Conservation (phyloP, 108 stramenopile species). For the Schizochytrium sp. region DNA sequence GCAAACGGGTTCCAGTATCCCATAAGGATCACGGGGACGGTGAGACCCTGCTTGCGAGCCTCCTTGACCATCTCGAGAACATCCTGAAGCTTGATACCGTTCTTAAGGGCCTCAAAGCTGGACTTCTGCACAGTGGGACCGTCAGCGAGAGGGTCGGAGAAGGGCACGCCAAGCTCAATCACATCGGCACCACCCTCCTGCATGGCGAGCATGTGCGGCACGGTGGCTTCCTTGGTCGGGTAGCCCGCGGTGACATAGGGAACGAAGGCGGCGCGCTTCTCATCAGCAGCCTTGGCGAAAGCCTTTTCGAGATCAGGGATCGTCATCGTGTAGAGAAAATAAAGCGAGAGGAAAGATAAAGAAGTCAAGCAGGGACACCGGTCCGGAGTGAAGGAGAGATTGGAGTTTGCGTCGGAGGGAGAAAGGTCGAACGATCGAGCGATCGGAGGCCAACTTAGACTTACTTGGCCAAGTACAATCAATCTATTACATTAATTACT, state of each 20-base stretch:
- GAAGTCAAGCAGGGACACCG: not conserved
- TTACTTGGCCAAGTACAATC: too few species aligned
- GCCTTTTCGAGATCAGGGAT: constrained; percentile 55
- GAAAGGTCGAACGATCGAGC: too few species aligned
- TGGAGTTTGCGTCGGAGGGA: too few species aligned
- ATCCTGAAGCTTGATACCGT: constrained; percentile 83
- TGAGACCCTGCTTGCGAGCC: constrained; percentile 90
- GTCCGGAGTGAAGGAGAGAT: too few species aligned
- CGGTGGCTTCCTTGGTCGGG: constrained; percentile 81
- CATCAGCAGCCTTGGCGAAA: constrained; percentile 35
- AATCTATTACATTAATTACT: too few species aligned
- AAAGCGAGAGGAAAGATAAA: not conserved
- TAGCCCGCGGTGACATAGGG: constrained; percentile 68
- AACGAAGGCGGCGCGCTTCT: constrained; percentile 58
- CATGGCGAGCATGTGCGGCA: constrained; percentile 92
- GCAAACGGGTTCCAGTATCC: constrained; percentile 98
- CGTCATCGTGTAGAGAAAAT: constrained; percentile 6
- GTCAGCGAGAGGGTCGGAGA: constrained; percentile 99
- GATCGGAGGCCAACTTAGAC: too few species aligned
- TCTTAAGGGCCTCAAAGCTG: constrained; percentile 92
- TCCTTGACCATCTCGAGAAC: constrained; percentile 88
- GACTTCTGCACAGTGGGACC: constrained; percentile 95
- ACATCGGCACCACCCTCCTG: constrained; percentile 93
- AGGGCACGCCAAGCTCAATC: constrained; percentile 97
- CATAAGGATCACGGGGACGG: constrained; percentile 97